phyloP scores from a whole-genome alignment of 2,329 filamentous ascomycete genomes.

The Fusarium algeriense region DNA sequence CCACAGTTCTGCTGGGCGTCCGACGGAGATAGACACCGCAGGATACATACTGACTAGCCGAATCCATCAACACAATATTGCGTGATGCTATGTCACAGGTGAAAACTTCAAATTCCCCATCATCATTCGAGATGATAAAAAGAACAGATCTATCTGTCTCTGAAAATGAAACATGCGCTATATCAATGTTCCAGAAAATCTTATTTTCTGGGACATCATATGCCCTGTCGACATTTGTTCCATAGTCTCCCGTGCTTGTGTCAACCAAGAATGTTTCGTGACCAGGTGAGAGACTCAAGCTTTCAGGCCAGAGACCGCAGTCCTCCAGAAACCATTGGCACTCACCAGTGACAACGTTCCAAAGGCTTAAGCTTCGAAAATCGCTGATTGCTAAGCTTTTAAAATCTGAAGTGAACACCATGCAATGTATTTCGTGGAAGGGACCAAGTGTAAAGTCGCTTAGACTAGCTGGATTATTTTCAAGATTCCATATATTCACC shows the following conservation, averaged over 20 bases:
- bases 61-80: too few species aligned
- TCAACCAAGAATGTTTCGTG: background rate
- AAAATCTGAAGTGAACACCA: background rate
- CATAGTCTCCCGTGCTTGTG: background rate
- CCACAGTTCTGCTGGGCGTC: rapidly evolving
- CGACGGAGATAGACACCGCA: too few species aligned
- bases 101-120: too few species aligned
- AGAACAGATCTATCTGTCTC: too few species aligned
- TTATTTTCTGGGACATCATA: too few species aligned
- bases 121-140: too few species aligned
- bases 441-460: background rate
- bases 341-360: background rate
- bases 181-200: too few species aligned
- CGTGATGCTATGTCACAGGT: too few species aligned
- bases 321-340: background rate
- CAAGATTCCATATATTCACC: background rate
- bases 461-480: background rate
- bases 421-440: background rate
- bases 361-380: background rate
- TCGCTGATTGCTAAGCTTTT: background rate
- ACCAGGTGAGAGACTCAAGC: background rate
- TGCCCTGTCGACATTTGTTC: background rate
- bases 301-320: background rate
- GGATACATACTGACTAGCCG: too few species aligned
- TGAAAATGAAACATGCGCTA: too few species aligned